Conservation (phyloP, 805 yeast genomes). For the Saccharomycodes ludwigii region DNA sequence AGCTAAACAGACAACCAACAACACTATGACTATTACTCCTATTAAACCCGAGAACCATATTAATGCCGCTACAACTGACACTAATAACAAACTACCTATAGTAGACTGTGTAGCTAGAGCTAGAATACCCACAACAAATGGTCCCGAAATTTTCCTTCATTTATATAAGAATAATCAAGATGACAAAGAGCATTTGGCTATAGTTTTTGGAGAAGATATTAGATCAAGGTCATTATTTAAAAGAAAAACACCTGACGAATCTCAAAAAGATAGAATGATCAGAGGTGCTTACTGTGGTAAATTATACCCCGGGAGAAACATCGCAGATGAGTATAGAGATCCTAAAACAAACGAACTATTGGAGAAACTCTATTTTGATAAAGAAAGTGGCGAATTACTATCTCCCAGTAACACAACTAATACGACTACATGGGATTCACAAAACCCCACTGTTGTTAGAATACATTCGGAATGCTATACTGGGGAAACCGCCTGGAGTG, state of each 20-base stretch:
- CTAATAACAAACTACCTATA: conserved; percentile 52
- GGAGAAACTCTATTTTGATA: conserved; percentile 31
- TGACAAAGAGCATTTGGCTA: conserved; percentile 89
- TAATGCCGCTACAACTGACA: too few relatives aligned
- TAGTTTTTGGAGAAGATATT: conserved; percentile 89
- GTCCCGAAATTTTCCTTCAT: conserved; percentile 89
- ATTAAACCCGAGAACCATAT: too few relatives aligned
- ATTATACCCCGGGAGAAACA: conserved; percentile 70
- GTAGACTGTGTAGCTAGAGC: conserved; percentile 91
- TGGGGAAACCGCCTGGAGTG: conserved; percentile 98
- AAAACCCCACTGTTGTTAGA: conserved; percentile 49
- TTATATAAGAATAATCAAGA: conserved; percentile 78
- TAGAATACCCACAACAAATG: conserved; percentile 89
- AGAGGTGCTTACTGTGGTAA: conserved; percentile 94
- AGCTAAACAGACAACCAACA: too few relatives aligned
- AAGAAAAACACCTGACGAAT: conserved; percentile 43
- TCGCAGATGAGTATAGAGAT: conserved; percentile 42
- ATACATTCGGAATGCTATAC: conserved; percentile 97
- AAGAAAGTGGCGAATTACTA: conserved; percentile 23
- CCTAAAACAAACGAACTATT: conserved; percentile 24
- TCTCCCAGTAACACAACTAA: conserved; percentile 7
- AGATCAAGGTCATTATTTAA: conserved; percentile 64
- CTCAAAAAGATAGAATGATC: conserved; percentile 93
- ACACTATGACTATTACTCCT: too few relatives aligned
- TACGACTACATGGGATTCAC: conserved; percentile 18